Evolutionary conservation across 2,329 filamentous ascomycete genomes (phyloP).

Genomic region (Phialocephala sp.): DNA sequence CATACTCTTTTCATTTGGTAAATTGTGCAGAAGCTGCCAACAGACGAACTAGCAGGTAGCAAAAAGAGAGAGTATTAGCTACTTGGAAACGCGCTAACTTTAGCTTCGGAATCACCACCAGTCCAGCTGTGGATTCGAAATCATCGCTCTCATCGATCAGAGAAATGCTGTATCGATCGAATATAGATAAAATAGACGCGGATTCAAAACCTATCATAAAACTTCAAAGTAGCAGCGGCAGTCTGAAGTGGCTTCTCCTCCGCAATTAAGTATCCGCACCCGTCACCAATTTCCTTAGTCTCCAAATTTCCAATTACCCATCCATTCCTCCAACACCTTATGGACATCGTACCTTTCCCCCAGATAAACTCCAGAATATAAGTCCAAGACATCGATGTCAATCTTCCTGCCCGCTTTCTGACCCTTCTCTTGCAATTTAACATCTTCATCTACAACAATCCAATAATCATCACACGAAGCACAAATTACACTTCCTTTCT

Average conservation of each 20-base stretch:
- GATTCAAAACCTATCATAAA: constrained; percentile 22
- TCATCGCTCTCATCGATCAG: too few relatives aligned
- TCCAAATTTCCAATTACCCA: constrained; percentile 43
- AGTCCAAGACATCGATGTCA: constrained; percentile 48
- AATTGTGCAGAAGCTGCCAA: too few relatives aligned
- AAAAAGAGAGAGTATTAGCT: too few relatives aligned
- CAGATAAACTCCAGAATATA: constrained; percentile 51
- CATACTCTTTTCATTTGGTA: too few relatives aligned
- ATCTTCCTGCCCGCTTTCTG: constrained; percentile 52
- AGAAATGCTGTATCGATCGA: too few relatives aligned
- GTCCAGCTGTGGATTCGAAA: too few relatives aligned
- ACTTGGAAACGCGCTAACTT: too few relatives aligned
- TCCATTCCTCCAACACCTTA: constrained; percentile 52
- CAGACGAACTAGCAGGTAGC: too few relatives aligned
- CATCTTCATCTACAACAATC: constrained; percentile 50
- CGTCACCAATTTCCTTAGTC: constrained; percentile 43
- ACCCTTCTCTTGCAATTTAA: constrained; percentile 50
- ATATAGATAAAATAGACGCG: too few relatives aligned
- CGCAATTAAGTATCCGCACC: constrained; percentile 52
- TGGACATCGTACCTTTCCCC: constrained; percentile 51
- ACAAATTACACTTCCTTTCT: constrained; percentile 48
- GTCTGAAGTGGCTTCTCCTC: constrained; percentile 50
- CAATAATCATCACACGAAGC: constrained; percentile 55
- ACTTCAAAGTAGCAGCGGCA: constrained; percentile 30
- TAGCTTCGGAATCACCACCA: too few relatives aligned